Evolutionary conservation across 208 protist genomes (phyloP), one percentile per base, ranked within the genome.

Genomic region (Trypanosoma platydactyli): DNA sequence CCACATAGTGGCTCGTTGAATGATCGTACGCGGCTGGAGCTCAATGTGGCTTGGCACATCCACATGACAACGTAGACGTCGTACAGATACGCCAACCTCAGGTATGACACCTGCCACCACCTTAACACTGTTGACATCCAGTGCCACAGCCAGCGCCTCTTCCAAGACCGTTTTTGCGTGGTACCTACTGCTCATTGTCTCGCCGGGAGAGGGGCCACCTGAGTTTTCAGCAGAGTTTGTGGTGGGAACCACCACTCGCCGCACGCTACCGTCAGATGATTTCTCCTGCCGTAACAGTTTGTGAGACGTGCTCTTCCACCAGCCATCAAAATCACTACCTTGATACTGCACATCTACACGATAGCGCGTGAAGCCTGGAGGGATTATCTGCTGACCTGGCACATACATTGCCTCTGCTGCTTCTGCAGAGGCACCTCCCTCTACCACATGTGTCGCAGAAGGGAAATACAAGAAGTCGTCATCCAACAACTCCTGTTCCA

Each of bases 281-380:
- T 30, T 38, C 22, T 76, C 68, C 30, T 44, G 48, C 49, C 54
- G 20, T 51, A 67, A 63, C 9, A 61, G 49, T 22, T 68, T 74
- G 16, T 77, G 77, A 41, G 64, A 56, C 5, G 82, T 81, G 29
- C 80, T 90, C 68, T 87, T 90, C 73, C 83, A 89, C 88, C 91
- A 96, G 1, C 91, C 91, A 53, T 94, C 79, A 77, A 94, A 96
- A 57, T 94, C 84, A 45, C 59, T 79, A 18, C 91, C 91, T 58
- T 91, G 83, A 58, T 94, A 96, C 71, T 96, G 91, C 66, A 96
- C 88, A 63, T 96, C 88, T 27, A 96, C 76, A 38, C 87, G 91
- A 71, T 94, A 96, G 22, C 91, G 88, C 42, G 85, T 91, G 33
- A 75, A 65, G n/a, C 91, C 91, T 0, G 87, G 84, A 12, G 81